Evolutionary conservation across 257 asterid species (phyloP), one percentile per base, ranked within the genome.

Genomic region (Gynochthodes officinalis): DNA sequence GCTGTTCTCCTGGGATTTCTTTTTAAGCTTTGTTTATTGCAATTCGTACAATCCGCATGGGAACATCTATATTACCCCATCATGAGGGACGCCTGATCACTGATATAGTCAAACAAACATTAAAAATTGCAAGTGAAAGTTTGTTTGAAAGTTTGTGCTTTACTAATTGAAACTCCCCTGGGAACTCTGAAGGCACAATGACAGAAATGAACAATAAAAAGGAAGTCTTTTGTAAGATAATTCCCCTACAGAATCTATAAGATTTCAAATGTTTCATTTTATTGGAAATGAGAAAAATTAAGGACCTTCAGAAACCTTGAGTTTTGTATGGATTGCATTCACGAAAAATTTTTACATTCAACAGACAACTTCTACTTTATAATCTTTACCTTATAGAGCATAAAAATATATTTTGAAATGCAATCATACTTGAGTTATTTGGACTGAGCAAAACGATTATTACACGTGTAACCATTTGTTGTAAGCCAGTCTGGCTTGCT

Each of bases 21-120:
- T 23, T 59, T 39, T 62, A 46, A 33, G 65, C 49, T 63, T 75
- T 50, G 7, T 53, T 59, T 16, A 54, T 44, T 57, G 19, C 19
- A 43, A 67, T 25, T 60, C 28, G 71, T 23, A 23, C 64, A 69
- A 19, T 69, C 28, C 49, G 79, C 75, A 61, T 69, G 75, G 59
- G 18, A 60, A 49, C 74, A 48, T 68, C 79, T 67, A 25, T 44
- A 23, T 50, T 33, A 35, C 32, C 53, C 46, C 69, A 69, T 52
- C 37, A 69, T 33, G 50, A 69, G 64, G 28, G 49, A 37, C 64
- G 23, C 60, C 69, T 44, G 69, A 48, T 60, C 43, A 72, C 30
- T 62, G 35, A 21, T 49, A 33, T 32, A 60, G 69, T 72, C 39
- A 46, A 37, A 61, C 44, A 63, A 16, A 39, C 69, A 64, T 39